Base-by-base conservation (phyloP, 495 filamentous ascomycete genomes). In the Recurvomyces mirabilis region DNA sequence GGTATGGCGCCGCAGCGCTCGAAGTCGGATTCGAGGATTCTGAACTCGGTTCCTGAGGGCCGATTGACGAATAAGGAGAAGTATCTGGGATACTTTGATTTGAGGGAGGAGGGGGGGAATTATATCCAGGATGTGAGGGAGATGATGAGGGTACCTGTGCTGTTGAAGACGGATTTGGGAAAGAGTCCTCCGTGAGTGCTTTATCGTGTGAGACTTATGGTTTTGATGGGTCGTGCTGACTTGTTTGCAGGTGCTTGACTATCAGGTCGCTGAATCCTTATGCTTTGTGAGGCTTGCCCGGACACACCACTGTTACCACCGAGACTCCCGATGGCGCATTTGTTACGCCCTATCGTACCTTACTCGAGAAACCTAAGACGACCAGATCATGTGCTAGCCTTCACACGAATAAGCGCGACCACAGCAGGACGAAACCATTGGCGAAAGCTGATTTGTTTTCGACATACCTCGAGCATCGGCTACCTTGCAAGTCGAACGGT, bases 61-160 rank as follows among this genome's bases (percentile, higher is more conserved):
- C 84, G 87, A 53, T 62, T 87, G 58, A 87, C 73, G 46, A 85
- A 93, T 69, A 94, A 93, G 71, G 91, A 96, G 70, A 94, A 93
- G 66, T 96, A 95, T 63, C 61, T 94, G 47, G 84, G 80, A 56
- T 69, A 87, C 38, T 96, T 98, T 69, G 79, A 78, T 54, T 68
- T 98, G 54, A 70, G 93, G 33, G 93, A 98, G 57, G 87, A 93
- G 65, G 81, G 82, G 49, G 87, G 93, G 25, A 86, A 95, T 41
- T 88, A 93, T 67, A 94, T 98, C 56, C 91, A 98, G 62, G 91
- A 96, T 61, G 87, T 98, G 48, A 86, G 78, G 20, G 91, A 98
- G 72, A 94, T 98, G 86, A 89, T 87, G 26, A 73, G 87, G 43
- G 85, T 98, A 38, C 91, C 91, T 2, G 84, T 98, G 46, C 94